Base-by-base conservation (phyloP, 768 basidiomycete genomes). In the Leccinum obscurum region DNA sequence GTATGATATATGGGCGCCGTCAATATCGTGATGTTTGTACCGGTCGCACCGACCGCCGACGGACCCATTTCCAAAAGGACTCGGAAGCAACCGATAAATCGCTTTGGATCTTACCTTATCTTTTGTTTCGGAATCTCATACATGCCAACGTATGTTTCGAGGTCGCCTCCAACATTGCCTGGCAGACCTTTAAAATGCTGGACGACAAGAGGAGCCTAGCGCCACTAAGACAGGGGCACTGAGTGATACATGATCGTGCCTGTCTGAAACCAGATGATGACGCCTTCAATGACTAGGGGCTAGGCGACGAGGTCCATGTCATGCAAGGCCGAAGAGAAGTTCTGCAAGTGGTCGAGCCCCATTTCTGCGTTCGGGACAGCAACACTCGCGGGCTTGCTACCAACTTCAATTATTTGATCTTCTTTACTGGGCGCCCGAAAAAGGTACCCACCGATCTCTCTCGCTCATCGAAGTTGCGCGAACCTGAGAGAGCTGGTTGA, bases 91-190 rank as follows among this genome's bases (percentile, higher is more conserved):
- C 79, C 77, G 62, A 82, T 28, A 75, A 52, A 4, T 77, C 76
- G 62, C 81, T 81, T 72, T 83, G 76, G 79, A 54, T 80, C 81
- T 24, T 76, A 7, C 20, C 22, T 81, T 80, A 53, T 83, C 81
- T 62, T 84, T 82, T 11, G 80, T 82, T 66, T 84, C 79, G 71
- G 77, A 84, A 66, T 80, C 73, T 77, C 78, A 82, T 1, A 81
- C 17, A 75, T 71, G 34, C 78, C 77, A 14, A 61, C 54, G 41
- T 73, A 73, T 55, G 35, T 37, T 37, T 14, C 35, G 6, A 37
- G 11, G 69, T 77, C 61, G 80, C 76, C 63, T 77, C 76, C 15
- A 68, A 66, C 32, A 13, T 69, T 66, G 14, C 69, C 69, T 30
- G 68, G 71, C 8, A n/a, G 72, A 26, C 71, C 70, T 59, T 72